Percentiles rank a stretch among this genome's conserved stretches.
Evolutionary conservation across 1,284 basidiomycete genomes (phyloP).

Genomic region (Cutaneotrichosporon spelunceum): DNA sequence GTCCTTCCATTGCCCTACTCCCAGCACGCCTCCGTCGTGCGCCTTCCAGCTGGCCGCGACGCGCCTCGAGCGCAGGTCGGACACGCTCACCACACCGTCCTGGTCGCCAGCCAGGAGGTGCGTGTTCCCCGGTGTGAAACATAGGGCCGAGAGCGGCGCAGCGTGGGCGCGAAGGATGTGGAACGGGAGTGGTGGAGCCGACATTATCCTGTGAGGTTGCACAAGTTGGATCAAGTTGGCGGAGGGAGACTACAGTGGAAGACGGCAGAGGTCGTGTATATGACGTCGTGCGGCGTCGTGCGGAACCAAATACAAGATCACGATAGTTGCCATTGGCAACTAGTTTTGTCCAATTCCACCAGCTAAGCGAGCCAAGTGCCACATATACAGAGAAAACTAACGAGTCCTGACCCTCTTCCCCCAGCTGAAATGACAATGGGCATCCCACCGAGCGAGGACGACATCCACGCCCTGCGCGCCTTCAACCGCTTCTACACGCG

Average conservation of each 20-base stretch:
- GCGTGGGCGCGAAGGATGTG: slow-evolving; percentile 73
- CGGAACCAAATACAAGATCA: not conserved
- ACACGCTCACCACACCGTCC: slow-evolving; percentile 53
- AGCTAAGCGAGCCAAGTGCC: not conserved
- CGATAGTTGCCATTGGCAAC: slow-evolving; percentile 4
- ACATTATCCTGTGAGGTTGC: not conserved
- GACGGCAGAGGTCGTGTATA: not conserved
- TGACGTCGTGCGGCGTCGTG: not conserved
- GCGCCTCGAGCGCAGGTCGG: slow-evolving; percentile 68
- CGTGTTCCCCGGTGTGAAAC: slow-evolving; percentile 66
- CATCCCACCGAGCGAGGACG: slow-evolving; percentile 38
- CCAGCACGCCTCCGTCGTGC: slow-evolving; percentile 70
- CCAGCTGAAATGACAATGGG: not conserved
- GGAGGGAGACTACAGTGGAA: not conserved
- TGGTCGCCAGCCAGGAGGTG: slow-evolving; percentile 76
- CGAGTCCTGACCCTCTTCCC: not conserved
- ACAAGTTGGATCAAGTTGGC: not conserved
- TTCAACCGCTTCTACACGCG: slow-evolving; percentile 28
- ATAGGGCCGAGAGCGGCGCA: slow-evolving; percentile 56
- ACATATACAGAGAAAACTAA: not conserved
- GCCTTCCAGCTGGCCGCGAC: slow-evolving; percentile 70
- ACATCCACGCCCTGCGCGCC: slow-evolving; percentile 19
- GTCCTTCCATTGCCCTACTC: slow-evolving; percentile 67
- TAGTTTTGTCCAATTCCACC: not conserved
- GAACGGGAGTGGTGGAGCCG: slow-evolving; percentile 44